These are phyloP conservation scores for Mycena maculata DNA, from an alignment of 768 basidiomycete species.

Conservation along the genomic window DNA sequence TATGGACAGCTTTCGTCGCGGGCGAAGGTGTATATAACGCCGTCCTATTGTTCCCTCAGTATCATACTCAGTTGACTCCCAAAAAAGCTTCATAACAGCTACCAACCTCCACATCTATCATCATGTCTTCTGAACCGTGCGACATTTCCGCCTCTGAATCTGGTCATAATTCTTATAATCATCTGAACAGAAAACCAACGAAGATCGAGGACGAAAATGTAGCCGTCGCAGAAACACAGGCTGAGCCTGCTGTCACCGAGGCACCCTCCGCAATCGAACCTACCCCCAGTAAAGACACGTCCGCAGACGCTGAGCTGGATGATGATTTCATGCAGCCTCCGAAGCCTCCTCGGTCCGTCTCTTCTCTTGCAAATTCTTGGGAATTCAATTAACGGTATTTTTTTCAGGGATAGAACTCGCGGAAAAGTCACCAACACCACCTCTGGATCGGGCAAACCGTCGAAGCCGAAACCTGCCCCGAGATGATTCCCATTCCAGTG, in stretches of 20 bases:
- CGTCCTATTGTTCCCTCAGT: neutral
- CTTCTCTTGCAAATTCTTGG: neutral
- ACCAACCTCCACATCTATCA: neutral
- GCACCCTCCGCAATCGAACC: neutral
- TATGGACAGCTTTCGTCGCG: neutral
- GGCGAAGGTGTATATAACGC: conserved; percentile 27
- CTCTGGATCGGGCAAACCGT: neutral
- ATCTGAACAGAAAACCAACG: conserved; percentile 13
- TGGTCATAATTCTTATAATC: neutral
- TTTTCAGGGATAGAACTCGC: conserved; percentile 22
- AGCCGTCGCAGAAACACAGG: neutral
- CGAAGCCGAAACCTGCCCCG: conserved; percentile 4
- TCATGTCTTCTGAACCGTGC: conserved; percentile 30
- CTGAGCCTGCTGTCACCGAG: conserved; percentile 1
- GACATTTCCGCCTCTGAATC: neutral
- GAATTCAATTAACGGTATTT: neutral
- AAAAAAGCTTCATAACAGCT: neutral
- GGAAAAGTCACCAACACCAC: conserved; percentile 21
- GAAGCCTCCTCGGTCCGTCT: conserved; percentile 13
- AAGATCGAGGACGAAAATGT: conserved; percentile 16
- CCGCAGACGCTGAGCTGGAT: neutral
- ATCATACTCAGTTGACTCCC: neutral
- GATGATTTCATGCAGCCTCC: conserved; percentile 18
- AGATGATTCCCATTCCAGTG: too few relatives aligned
- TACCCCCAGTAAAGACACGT: neutral